Percentiles rank a stretch among this genome's conserved stretches.
Evolutionary conservation across 192 early-diverging fungal genomes (phyloP).

Genomic region (Glomus cerebriforme): DNA sequence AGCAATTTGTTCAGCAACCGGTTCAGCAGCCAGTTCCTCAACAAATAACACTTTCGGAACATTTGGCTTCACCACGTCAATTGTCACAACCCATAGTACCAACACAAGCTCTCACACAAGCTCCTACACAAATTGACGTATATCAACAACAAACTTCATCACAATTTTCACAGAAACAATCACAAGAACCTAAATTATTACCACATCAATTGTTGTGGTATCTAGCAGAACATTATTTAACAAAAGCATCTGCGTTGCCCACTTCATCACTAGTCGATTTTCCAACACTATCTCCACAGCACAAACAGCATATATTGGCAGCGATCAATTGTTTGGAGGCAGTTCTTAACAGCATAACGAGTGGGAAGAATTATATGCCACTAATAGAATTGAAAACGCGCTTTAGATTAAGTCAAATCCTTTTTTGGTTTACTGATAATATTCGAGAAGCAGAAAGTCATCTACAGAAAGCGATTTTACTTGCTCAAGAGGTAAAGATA

Average conservation of each 20-base stretch:
- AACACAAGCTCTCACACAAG: background rate
- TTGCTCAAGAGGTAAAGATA: slow-evolving; percentile 24
- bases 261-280: background rate
- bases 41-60: slow-evolving; percentile 21
- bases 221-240: slow-evolving; percentile 24
- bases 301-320: slow-evolving; percentile 36
- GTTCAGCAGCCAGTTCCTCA: slow-evolving; percentile 20
- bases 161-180: background rate
- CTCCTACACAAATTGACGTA: background rate
- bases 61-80: background rate
- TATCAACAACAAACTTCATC: background rate
- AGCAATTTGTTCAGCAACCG: slow-evolving; percentile 36
- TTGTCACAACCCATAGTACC: background rate
- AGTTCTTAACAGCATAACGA: slow-evolving; percentile 35
- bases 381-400: slow-evolving; percentile 37
- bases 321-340: slow-evolving; percentile 46
- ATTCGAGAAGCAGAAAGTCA: slow-evolving; percentile 29
- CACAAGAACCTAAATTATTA: background rate
- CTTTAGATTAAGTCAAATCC: slow-evolving; percentile 41
- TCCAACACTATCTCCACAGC: slow-evolving; percentile 28
- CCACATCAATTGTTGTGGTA: slow-evolving; percentile 29
- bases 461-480: slow-evolving; percentile 24
- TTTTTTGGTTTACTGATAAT: slow-evolving; percentile 47
- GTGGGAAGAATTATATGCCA: slow-evolving; percentile 32
- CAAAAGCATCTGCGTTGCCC: slow-evolving; percentile 5